These are phyloP conservation scores for Singerocomus rubriflavus DNA, from an alignment of 1,284 basidiomycete genomes.

Conservation along the genomic window DNA sequence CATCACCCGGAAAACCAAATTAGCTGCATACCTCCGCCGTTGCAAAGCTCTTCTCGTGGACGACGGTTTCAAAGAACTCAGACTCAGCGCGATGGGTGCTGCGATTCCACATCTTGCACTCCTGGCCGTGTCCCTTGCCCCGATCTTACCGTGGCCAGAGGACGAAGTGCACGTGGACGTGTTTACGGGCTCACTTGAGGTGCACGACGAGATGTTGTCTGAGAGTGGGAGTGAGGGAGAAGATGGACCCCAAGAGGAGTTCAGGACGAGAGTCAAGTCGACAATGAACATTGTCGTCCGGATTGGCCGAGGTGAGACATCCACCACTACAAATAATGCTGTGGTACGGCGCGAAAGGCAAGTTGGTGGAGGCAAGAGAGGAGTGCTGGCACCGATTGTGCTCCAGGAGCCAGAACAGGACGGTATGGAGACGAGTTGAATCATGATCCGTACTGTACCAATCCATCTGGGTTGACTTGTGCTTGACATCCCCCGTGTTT, in stretches of 20 bases:
- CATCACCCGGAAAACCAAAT: slow-evolving; percentile 71
- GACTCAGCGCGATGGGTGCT: slow-evolving; percentile 81
- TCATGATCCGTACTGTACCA: not conserved
- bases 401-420: slow-evolving; percentile 38
- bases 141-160: slow-evolving; percentile 66
- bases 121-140: slow-evolving; percentile 69
- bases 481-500: too few relatives aligned
- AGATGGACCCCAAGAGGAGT: slow-evolving; percentile 45
- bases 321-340: slow-evolving; percentile 15
- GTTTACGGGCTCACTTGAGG: slow-evolving; percentile 71
- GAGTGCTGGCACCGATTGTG: slow-evolving; percentile 26
- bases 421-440: slow-evolving; percentile 29
- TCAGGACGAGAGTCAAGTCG: slow-evolving; percentile 67
- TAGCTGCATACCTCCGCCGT: slow-evolving; percentile 74
- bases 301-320: slow-evolving; percentile 57
- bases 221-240: slow-evolving; percentile 61
- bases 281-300: slow-evolving; percentile 58
- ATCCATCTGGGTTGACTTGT: too few relatives aligned
- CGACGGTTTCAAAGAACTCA: slow-evolving; percentile 78
- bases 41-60: slow-evolving; percentile 75
- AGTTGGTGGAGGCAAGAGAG: slow-evolving; percentile 4
- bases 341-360: slow-evolving; percentile 13
- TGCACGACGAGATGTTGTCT: slow-evolving; percentile 76
- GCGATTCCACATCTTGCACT: slow-evolving; percentile 82
- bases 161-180: slow-evolving; percentile 69